A percentile compares a stretch with the other conserved stretches of the same genome.
phyloP scores from a whole-genome alignment of 2,329 filamentous ascomycete genomes.

The Bipolaris sorokiniana region DNA sequence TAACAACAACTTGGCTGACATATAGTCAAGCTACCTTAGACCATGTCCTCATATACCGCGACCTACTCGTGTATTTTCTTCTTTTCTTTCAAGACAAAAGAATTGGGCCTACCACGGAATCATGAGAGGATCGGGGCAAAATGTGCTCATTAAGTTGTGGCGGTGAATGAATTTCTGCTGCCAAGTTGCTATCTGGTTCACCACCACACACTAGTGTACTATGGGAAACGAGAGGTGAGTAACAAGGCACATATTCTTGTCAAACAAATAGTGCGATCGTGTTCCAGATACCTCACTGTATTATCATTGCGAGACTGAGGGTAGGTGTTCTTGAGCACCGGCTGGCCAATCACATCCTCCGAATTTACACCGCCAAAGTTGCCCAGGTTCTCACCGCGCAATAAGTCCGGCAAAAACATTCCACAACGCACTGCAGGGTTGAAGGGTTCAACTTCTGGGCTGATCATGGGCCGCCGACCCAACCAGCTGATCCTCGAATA shows the following conservation, averaged over 20 bases:
- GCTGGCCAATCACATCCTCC: neutral
- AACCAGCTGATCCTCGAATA: conserved; percentile 86
- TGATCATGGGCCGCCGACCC: conserved; percentile 77
- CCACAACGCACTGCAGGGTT: conserved; percentile 12
- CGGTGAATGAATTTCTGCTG: neutral
- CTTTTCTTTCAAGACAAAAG: neutral
- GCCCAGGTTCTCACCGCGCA: conserved; percentile 14
- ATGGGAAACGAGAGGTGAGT: neutral
- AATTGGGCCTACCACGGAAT: neutral
- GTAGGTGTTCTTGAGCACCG: neutral
- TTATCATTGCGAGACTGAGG: neutral
- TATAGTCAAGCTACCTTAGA: neutral
- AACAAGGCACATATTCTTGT: neutral
- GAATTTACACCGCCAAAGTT: conserved; percentile 5
- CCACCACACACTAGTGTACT: neutral
- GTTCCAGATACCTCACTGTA: neutral
- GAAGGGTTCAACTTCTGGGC: conserved; percentile 10
- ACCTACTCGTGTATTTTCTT: neutral
- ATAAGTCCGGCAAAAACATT: conserved; percentile 19
- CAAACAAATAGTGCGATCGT: neutral
- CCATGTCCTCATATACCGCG: neutral
- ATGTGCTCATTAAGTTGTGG: no score
- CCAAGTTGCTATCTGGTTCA: neutral
- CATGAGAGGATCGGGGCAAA: neutral
- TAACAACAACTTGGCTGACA: neutral